phyloP scores from a whole-genome alignment of 176 grass and related monocot genomes.

The Ensete glaucum region DNA sequence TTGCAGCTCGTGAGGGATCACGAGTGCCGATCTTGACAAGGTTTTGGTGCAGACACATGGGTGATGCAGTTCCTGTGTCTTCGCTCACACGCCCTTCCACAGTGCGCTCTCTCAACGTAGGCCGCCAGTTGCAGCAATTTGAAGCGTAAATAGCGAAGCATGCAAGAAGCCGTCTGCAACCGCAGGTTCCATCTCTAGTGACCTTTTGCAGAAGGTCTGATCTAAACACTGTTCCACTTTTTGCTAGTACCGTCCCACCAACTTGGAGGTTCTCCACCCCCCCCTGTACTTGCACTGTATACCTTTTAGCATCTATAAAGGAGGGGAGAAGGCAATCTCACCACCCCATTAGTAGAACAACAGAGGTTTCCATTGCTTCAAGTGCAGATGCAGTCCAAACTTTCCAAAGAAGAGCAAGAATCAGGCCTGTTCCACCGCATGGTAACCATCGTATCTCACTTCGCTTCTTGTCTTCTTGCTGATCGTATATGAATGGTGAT shows the following conservation, averaged over 20 bases:
- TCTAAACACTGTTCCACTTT: not conserved
- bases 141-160: not conserved
- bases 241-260: not conserved
- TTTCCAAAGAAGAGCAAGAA: not conserved
- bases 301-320: not conserved
- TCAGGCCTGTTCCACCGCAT: not conserved
- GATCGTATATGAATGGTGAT: no score
- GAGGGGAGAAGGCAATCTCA: not conserved
- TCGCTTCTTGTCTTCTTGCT: no score
- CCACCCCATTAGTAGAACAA: not conserved
- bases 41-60: not conserved
- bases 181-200: not conserved
- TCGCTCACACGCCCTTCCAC: not conserved
- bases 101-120: not conserved
- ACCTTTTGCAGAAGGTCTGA: not conserved
- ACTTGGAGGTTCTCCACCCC: not conserved
- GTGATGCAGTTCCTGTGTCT: no score
- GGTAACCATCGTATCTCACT: not conserved
- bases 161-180: not conserved
- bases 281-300: no score
- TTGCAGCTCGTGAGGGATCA: constrained; percentile 2
- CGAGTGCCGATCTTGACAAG: not conserved
- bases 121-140: not conserved
- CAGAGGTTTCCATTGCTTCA: not conserved
- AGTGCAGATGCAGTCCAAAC: not conserved